These are phyloP conservation scores for Blepharisma undulans DNA, from an alignment of 169 alveolate species.

Conservation along the genomic window DNA sequence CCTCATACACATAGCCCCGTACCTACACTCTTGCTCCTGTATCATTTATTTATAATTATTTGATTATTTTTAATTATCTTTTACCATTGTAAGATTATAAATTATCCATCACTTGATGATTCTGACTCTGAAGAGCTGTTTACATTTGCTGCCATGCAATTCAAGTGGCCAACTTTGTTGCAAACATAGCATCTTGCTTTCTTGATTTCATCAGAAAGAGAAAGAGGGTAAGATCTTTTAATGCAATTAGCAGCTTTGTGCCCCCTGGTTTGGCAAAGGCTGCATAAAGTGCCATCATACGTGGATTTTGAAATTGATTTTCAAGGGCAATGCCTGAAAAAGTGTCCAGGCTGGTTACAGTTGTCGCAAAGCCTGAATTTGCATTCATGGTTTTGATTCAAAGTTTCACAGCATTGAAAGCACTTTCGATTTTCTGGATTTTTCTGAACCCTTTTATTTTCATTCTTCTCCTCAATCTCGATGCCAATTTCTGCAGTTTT, in stretches of 20 bases:
- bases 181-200: neutral
- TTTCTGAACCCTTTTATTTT: neutral
- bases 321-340: neutral
- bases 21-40: slow-evolving; percentile 18
- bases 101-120: neutral
- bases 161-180: neutral
- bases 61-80: neutral
- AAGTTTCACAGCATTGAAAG: neutral
- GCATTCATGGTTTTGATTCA: neutral
- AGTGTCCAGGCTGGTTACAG: neutral
- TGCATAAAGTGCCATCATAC: neutral
- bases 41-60: neutral
- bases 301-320: neutral
- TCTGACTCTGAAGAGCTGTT: neutral
- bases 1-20: slow-evolving; percentile 16
- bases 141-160: neutral
- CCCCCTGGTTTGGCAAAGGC: neutral
- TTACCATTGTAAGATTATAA: too few species aligned
- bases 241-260: neutral
- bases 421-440: neutral
- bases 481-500: neutral
- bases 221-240: neutral
- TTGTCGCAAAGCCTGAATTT: neutral
- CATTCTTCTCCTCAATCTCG: neutral
- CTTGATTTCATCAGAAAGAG: neutral